Evolutionary conservation across 768 basidiomycete genomes (phyloP).

Genomic region (Dacryopinax primogenitus): DNA sequence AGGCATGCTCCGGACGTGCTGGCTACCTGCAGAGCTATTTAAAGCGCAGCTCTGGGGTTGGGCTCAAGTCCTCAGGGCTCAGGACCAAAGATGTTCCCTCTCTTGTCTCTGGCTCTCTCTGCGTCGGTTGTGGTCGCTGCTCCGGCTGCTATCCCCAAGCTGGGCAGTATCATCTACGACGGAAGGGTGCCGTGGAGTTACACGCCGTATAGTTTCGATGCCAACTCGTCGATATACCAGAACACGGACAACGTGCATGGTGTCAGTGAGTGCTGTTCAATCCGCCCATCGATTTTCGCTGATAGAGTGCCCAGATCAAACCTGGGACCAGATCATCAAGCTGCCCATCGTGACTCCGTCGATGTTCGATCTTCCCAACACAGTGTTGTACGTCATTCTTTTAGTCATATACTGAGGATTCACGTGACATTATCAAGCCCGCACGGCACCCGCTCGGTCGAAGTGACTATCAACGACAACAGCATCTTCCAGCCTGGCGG

Average conservation of each 20-base stretch:
- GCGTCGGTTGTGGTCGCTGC: background rate
- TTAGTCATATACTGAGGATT: slow-evolving; percentile 12
- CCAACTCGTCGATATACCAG: slow-evolving; percentile 8
- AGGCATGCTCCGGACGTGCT: background rate
- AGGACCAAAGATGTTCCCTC: background rate
- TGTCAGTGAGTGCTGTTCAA: background rate
- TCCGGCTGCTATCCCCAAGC: background rate
- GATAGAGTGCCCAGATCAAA: slow-evolving; percentile 15
- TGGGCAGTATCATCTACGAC: slow-evolving; percentile 8
- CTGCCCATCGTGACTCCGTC: slow-evolving; percentile 36
- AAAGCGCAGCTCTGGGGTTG: background rate
- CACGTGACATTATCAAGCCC: slow-evolving; percentile 11
- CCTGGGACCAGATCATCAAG: slow-evolving; percentile 39
- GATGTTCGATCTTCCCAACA: slow-evolving; percentile 18
- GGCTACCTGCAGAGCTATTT: background rate
- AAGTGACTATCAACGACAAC: slow-evolving; percentile 26
- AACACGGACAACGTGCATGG: slow-evolving; percentile 6
- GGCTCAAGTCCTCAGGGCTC: background rate
- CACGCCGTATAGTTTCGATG: slow-evolving; percentile 9
- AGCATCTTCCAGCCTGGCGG: slow-evolving; percentile 45
- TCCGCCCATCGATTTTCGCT: background rate
- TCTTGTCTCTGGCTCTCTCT: background rate
- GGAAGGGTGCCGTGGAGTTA: slow-evolving; percentile 9
- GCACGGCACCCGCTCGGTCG: background rate
- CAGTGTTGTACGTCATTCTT: background rate